Evolutionary conservation across 2,329 filamentous ascomycete genomes (phyloP), one percentile per base, ranked within the genome.

Genomic region (Phaeosphaeria sp.): DNA sequence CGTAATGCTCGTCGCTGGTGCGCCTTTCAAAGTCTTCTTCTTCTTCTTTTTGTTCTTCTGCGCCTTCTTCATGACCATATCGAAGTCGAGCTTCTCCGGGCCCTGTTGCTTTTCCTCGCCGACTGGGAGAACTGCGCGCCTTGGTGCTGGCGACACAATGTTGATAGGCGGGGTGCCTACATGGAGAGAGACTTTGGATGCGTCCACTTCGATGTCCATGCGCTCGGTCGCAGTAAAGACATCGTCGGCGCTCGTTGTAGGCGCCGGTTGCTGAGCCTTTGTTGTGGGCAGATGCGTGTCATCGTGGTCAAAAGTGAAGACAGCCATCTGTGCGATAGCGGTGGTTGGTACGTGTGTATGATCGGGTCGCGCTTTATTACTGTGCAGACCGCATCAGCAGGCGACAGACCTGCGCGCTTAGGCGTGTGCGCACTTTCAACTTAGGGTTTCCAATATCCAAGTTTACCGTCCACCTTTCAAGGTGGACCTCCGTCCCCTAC

Each of bases 401-500:
- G 50, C 58, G 64, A 60, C 48, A 54, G 56, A 23, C 54, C 55
- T 54, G 55, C 18, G 53, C 44, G 36, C 23, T 62, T 55, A 46
- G 52, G 50, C 43, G 49, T 53, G 39, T 43, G 68, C 69, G 64
- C 67, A 73, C 68, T 68, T 65, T 63, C 65, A 67, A 65, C 52
- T 60, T 63, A 55, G 43, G 62, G 52, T 56, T 64, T 54, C 48
- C 52, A 51, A 43, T 51, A 52, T 55, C 65, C 61, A 61, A 69
- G 66, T 70, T 78, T 82, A 82, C 81, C 80, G 81, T 82, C 82
- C 82, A 81, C 81, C 81, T 66, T 64, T 83, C 79, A 83, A 79
- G 81, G 80, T 80, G 82, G 82, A 83, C 81, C 75, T 63, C 67
- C 71, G 71, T 76, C 80, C 69, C 78, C 75, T 82, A 82, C 65